Base-by-base conservation (phyloP, 805 yeast species). In the Gaillardinia entomophila region DNA sequence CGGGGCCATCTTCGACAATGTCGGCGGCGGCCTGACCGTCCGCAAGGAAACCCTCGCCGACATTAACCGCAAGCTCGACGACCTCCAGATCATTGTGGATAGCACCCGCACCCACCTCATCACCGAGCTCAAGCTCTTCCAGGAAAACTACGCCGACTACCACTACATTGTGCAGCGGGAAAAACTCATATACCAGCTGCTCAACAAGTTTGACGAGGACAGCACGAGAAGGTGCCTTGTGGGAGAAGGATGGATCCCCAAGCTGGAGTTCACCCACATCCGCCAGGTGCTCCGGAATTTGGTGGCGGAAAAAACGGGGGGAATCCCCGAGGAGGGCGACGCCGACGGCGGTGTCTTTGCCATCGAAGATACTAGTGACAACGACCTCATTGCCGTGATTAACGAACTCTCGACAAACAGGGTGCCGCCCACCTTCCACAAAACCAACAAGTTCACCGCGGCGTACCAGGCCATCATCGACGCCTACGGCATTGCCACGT, bases 391-490 rank as follows among this genome's bases (percentile, higher is more conserved):
- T 6, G 56, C 56, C 1, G 46, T 44, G 25, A 60, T 68, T 41
- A 74, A 74, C 41, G 69, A 68, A 20, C 73, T 92, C 33, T 71
- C 77, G 34, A 89, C 97, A 8, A 79, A 80, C 34, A 80, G 78
- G 58, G 75, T 84, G 4, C 98, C 98, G 2, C 99, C 99, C 31
- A 92, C 99, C 1, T 88, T 68, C 57, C 96, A 88, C 62, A 79
- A 83, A 52, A 85, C 94, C n/a, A 92, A 90, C 62, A 90, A 90
- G 62, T 88, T 92, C 57, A 89, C 97, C 0, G 75, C 70, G 22
- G 96, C 96, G 0, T 92, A 87, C 69, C 99, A 92, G 66, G 68
- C 77, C 30, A 88, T 92, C 65, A 85, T 87, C 52, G 98, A 92
- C 57, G 92, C 97, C 3, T 92, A 92, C 60, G 98, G 97, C 47